These are phyloP conservation scores for Melanopsichium pennsylvanicum DNA, from an alignment of 1,284 basidiomycete genomes.

Conservation along the genomic window DNA sequence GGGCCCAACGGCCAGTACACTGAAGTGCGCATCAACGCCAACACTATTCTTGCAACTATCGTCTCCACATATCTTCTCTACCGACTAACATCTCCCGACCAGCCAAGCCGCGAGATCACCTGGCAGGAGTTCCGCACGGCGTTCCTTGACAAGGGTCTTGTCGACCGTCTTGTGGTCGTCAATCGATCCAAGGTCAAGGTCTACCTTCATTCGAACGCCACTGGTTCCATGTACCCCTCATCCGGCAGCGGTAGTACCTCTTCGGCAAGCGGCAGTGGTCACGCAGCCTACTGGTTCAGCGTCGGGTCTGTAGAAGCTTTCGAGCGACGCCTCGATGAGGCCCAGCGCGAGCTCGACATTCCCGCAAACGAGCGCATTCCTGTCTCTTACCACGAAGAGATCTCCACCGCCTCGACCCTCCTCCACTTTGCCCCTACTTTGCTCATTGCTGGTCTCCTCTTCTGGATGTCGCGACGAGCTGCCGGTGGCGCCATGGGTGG, in stretches of 20 bases:
- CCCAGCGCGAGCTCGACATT: slow-evolving; percentile 89
- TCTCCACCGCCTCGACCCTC: slow-evolving; percentile 81
- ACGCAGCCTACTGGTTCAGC: slow-evolving; percentile 81
- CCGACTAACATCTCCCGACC: slow-evolving; percentile 71
- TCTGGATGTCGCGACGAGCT: slow-evolving; percentile 86
- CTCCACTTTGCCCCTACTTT: slow-evolving; percentile 94
- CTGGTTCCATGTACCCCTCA: slow-evolving; percentile 71
- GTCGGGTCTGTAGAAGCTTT: slow-evolving; percentile 98
- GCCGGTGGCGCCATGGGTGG: slow-evolving; percentile 65
- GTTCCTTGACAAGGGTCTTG: slow-evolving; percentile 93
- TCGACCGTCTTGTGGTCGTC: slow-evolving; percentile 91
- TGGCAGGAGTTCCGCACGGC: slow-evolving; percentile 98
- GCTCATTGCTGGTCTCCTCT: slow-evolving; percentile 85
- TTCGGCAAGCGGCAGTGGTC: slow-evolving; percentile 33
- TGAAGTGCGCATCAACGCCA: slow-evolving; percentile 60
- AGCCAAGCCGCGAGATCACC: slow-evolving; percentile 82
- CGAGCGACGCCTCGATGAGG: slow-evolving; percentile 90
- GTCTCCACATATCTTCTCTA: slow-evolving; percentile 77
- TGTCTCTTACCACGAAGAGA: slow-evolving; percentile 94
- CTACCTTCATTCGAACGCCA: slow-evolving; percentile 81
- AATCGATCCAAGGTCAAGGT: slow-evolving; percentile 90
- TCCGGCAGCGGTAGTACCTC: slow-evolving; percentile 17
- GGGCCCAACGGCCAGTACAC: slow-evolving; percentile 41
- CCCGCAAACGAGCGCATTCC: slow-evolving; percentile 92
- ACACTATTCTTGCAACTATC: slow-evolving; percentile 58